These are phyloP conservation scores for Rostrohypoxylon terebratum DNA, from an alignment of 495 filamentous ascomycete genomes.

Conservation along the genomic window DNA sequence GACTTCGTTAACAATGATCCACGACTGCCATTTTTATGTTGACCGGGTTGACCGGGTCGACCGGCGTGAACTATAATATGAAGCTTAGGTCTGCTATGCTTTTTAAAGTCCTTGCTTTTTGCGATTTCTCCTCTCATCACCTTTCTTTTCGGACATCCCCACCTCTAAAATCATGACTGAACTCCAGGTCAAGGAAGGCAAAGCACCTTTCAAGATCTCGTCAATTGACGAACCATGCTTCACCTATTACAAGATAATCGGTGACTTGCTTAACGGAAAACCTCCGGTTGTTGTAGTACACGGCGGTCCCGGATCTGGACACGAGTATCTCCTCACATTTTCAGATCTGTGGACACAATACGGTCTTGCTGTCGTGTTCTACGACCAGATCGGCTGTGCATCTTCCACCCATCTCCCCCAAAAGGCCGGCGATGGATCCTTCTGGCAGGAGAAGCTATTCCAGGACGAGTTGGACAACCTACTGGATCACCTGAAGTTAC, in stretches of 20 bases:
- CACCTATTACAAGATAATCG: slow-evolving; percentile 15
- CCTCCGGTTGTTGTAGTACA: slow-evolving; percentile 49
- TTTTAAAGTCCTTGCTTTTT: not conserved
- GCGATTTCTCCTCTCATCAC: not conserved
- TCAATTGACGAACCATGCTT: slow-evolving; percentile 12
- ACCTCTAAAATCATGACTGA: slow-evolving; percentile 1
- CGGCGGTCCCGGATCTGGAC: slow-evolving; percentile 60
- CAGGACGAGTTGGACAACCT: slow-evolving; percentile 62
- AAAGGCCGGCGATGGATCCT: slow-evolving; percentile 54
- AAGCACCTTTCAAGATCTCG: slow-evolving; percentile 13
- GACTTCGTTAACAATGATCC: too few species aligned
- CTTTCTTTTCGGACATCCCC: not conserved
- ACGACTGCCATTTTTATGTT: too few species aligned
- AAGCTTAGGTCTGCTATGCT: too few species aligned
- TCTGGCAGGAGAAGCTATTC: slow-evolving; percentile 64
- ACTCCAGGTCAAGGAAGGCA: slow-evolving; percentile 6
- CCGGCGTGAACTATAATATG: too few species aligned
- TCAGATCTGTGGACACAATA: slow-evolving; percentile 48
- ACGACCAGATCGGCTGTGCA: slow-evolving; percentile 66
- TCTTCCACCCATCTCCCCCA: slow-evolving; percentile 58
- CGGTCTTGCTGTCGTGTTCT: slow-evolving; percentile 58
- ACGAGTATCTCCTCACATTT: slow-evolving; percentile 57
- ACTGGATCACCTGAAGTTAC: slow-evolving; percentile 17
- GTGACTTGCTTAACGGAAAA: slow-evolving; percentile 1
- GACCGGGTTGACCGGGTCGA: too few species aligned